These are phyloP conservation scores for Talaromyces rugulosus DNA, from an alignment of 2,329 filamentous ascomycete genomes.

Conservation along the genomic window DNA sequence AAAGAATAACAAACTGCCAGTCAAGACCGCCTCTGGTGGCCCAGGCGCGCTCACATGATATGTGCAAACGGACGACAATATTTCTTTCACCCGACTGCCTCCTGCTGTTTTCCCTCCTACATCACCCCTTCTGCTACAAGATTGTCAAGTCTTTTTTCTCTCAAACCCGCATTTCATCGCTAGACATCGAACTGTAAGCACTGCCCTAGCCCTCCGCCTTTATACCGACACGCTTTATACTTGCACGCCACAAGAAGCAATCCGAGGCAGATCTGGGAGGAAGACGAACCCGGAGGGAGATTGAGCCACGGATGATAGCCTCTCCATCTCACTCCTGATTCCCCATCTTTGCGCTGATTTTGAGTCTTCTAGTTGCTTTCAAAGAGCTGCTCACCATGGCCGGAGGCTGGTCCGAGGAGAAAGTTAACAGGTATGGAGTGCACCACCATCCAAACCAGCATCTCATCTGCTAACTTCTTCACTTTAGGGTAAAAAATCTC, in stretches of 20 bases:
- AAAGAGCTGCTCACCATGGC: neutral
- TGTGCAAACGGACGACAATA: neutral
- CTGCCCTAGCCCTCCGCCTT: neutral
- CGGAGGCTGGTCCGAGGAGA: constrained; percentile 5
- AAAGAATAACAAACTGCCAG: neutral
- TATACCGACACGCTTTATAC: neutral
- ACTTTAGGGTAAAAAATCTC: neutral
- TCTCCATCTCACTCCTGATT: neutral
- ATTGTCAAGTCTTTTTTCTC: neutral
- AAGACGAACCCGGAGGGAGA: neutral
- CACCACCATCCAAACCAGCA: neutral
- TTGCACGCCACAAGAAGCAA: neutral
- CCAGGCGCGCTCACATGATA: neutral
- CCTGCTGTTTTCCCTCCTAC: neutral
- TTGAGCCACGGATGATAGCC: neutral
- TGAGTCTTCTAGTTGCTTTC: neutral
- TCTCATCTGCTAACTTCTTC: neutral
- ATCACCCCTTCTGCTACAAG: neutral
- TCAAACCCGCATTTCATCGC: neutral
- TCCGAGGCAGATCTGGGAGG: neutral
- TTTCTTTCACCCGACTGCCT: neutral
- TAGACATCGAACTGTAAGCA: neutral
- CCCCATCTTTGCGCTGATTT: neutral
- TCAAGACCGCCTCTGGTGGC: neutral
- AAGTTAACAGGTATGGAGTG: neutral